Evolutionary conservation across 495 filamentous ascomycete species (phyloP).

Genomic region (Penicillium mononematosum): DNA sequence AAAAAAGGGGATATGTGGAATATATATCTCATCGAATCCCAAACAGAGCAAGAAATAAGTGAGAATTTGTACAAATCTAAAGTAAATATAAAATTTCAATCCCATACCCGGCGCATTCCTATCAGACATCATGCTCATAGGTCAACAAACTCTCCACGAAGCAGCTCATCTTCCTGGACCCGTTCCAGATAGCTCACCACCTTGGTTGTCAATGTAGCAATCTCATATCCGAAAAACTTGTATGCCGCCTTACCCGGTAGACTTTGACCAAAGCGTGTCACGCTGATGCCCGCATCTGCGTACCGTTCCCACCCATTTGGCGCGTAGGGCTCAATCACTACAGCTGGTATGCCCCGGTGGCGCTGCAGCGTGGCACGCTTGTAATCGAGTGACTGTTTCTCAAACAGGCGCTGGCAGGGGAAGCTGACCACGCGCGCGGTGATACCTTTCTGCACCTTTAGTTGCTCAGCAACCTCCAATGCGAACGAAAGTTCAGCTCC

Average conservation of each 20-base stretch:
- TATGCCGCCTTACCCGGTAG: constrained; percentile 54
- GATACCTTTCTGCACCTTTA: constrained; percentile 36
- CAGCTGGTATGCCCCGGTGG: constrained; percentile 38
- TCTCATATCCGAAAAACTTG: constrained; percentile 53
- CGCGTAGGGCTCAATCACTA: constrained; percentile 56
- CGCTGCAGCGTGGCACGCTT: constrained; percentile 41
- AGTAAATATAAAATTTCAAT: neutral
- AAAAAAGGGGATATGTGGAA: neutral
- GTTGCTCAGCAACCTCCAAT: constrained; percentile 35
- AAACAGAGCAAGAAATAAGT: neutral
- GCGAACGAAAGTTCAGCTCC: constrained; percentile 50
- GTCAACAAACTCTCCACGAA: constrained; percentile 42
- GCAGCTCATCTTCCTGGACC: constrained; percentile 29
- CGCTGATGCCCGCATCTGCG: constrained; percentile 50
- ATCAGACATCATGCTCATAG: constrained; percentile 20
- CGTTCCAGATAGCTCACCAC: constrained; percentile 44
- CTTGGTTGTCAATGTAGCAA: constrained; percentile 43
- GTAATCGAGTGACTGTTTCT: constrained; percentile 50
- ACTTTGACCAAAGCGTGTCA: constrained; percentile 49
- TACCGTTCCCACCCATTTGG: constrained; percentile 60
- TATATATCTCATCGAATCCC: neutral
- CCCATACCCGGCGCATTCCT: neutral
- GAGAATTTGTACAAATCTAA: neutral
- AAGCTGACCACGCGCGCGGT: constrained; percentile 53
- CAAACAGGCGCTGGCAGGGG: constrained; percentile 55